phyloP scores from a whole-genome alignment of 257 asterid genomes.

The Solanum arcanum region DNA sequence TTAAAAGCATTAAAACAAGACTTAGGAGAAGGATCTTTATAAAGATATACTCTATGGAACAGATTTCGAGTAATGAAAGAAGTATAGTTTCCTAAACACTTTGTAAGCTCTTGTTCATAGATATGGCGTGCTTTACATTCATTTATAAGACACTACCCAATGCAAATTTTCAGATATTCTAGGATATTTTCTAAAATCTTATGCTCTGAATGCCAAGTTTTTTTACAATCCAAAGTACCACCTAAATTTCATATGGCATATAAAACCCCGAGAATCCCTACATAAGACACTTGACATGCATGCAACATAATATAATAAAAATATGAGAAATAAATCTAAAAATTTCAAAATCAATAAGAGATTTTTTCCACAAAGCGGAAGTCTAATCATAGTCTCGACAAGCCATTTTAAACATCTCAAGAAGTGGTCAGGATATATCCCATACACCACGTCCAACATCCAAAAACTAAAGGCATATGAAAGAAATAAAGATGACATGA shows the following conservation, averaged over 20 bases:
- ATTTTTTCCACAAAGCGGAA: not conserved
- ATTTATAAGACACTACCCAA: not conserved
- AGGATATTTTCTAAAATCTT: not conserved
- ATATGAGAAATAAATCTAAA: not conserved
- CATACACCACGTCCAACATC: not conserved
- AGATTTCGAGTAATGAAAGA: no score
- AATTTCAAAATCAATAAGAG: not conserved
- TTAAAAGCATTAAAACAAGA: no score
- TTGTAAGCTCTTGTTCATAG: not conserved
- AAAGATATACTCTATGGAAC: not conserved
- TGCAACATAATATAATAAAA: not conserved
- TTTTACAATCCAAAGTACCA: no score
- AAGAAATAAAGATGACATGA: not conserved
- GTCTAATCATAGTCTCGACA: not conserved
- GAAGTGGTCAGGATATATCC: not conserved
- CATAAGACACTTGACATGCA: not conserved
- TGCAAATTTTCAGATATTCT: not conserved
- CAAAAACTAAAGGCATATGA: not conserved
- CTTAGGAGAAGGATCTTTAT: not conserved
- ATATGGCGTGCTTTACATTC: not conserved
- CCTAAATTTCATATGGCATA: not conserved
- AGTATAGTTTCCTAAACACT: not conserved
- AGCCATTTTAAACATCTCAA: not conserved
- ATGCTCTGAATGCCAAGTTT: not conserved
- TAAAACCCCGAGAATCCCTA: not conserved